Conservation (phyloP, 192 early-diverging fungal species). For the Entomortierella parvispora region DNA sequence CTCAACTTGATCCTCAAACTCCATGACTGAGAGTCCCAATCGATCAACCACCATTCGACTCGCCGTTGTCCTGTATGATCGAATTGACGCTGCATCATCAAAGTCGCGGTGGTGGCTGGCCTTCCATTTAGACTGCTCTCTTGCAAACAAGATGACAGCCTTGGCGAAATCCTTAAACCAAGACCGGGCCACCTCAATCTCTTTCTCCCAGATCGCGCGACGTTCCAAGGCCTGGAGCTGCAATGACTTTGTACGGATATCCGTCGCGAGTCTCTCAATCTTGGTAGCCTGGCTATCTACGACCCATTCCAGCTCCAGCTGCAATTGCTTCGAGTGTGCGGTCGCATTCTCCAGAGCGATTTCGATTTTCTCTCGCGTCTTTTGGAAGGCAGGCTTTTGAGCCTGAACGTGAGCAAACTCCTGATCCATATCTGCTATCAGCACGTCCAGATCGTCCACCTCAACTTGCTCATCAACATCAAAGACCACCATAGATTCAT, state of each 20-base stretch:
- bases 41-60: conserved; percentile 31
- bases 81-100: conserved; percentile 34
- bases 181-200: conserved; percentile 35
- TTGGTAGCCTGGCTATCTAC: conserved; percentile 15
- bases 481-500: conserved; percentile 41
- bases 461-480: conserved; percentile 48
- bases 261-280: conserved; percentile 35
- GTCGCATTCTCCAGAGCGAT: conserved; percentile 20
- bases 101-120: conserved; percentile 24
- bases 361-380: conserved; percentile 22
- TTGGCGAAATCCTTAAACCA: conserved; percentile 54
- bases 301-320: conserved; percentile 35
- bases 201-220: conserved; percentile 43
- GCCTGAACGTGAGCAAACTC: conserved; percentile 31
- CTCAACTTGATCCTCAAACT: conserved; percentile 47
- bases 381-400: conserved; percentile 13
- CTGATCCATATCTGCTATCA: conserved; percentile 41
- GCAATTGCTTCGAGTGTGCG: conserved; percentile 35
- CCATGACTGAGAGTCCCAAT: conserved; percentile 35
- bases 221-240: conserved; percentile 37
- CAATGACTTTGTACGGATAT: conserved; percentile 28
- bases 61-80: conserved; percentile 36
- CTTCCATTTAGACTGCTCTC: conserved; percentile 34
- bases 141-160: conserved; percentile 45
- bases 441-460: conserved; percentile 41